Evolutionary conservation across 148 eudicot species (phyloP).

Genomic region (Rhododendron ferrugineum): DNA sequence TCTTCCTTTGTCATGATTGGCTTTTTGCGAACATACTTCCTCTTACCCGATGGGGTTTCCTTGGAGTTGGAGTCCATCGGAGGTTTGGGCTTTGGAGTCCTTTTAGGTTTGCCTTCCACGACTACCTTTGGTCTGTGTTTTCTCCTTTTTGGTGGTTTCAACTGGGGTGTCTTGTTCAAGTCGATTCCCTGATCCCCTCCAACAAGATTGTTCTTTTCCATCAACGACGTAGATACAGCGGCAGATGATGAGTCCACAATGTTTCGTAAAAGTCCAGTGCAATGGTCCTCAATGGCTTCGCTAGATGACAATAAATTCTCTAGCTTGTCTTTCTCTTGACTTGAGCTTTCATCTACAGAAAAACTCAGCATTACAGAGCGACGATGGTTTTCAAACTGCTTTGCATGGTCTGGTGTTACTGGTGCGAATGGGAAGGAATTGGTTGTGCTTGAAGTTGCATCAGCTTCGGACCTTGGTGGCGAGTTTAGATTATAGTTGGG

Average conservation of each 20-base stretch:
- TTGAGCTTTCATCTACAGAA: conserved; percentile 27
- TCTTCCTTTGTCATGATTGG: conserved; percentile 10
- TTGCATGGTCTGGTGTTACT: conserved; percentile 47
- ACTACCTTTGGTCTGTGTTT: conserved; percentile 65
- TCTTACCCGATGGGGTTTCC: conserved; percentile 31
- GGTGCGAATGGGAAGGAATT: conserved; percentile 40
- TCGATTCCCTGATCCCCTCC: conserved; percentile 29
- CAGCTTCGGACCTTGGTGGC: conserved; percentile 22
- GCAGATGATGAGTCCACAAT: conserved; percentile 27
- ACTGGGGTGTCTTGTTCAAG: conserved; percentile 50
- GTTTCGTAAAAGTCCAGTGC: conserved; percentile 21
- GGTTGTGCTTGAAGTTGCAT: conserved; percentile 19
- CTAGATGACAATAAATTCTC: conserved; percentile 21
- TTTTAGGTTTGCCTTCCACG: conserved; percentile 49
- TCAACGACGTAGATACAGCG: conserved; percentile 19
- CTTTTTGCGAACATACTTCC: conserved; percentile 58
- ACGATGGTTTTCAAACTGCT: conserved; percentile 18
- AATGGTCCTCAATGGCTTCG: conserved; percentile 16
- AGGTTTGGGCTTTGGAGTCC: conserved; percentile 27
- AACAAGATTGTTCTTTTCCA: conserved; percentile 22
- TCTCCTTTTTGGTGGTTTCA: conserved; percentile 50
- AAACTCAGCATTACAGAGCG: conserved; percentile 15
- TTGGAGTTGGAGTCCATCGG: conserved; percentile 18
- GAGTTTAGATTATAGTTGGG: conserved; percentile 28
- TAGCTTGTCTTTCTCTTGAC: conserved; percentile 26